Evolutionary conservation across 164 flowering plant species (phyloP), one percentile per base, ranked within the genome.

Genomic region (Kingdonia uniflora): DNA sequence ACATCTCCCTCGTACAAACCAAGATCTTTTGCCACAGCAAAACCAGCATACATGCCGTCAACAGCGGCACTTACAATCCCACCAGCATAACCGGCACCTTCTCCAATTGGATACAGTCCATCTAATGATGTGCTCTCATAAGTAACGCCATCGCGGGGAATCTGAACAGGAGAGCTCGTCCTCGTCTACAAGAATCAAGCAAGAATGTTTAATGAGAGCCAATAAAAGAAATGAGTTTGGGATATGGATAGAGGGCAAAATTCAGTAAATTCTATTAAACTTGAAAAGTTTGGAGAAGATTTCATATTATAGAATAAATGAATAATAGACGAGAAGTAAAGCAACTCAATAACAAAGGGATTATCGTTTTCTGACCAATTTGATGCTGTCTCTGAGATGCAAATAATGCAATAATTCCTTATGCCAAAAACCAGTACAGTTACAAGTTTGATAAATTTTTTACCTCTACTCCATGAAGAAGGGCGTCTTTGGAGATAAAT

Each of bases 71-170:
- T 94, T 5, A 89, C 82, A 42, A 94, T 89, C 21, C 99, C 99
- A 60, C 99, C 99, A 14, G 97, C 99, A 76, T 82, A 94, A 14
- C 99, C 99, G 16, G 99, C 99, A 26, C 99, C 97, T 81, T 94
- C 99, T 59, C 99, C 99, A 43, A 81, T 66, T 21, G 99, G 97
- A 58, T 81, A 94, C 0, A 94, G 77, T 35, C 96, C 92, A 67
- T 74, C 77, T 29, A 94, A n/a, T 2, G 87, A 78, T 1, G 67
- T 71, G 77, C 97, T 73, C 71, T 94, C 96, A 43, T 76, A 89
- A n/a, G 85, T 84, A 22, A 71, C 77, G 23, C 29, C 24, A 45
- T 65, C 53, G 15, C 99, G 89, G 6, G 76, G 66, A 64, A 94
- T 86, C 63, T 83, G 89, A 58, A 89, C 63, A 6, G 99, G 97